phyloP scores from a whole-genome alignment of 805 yeast species.

The Candida suzukii region DNA sequence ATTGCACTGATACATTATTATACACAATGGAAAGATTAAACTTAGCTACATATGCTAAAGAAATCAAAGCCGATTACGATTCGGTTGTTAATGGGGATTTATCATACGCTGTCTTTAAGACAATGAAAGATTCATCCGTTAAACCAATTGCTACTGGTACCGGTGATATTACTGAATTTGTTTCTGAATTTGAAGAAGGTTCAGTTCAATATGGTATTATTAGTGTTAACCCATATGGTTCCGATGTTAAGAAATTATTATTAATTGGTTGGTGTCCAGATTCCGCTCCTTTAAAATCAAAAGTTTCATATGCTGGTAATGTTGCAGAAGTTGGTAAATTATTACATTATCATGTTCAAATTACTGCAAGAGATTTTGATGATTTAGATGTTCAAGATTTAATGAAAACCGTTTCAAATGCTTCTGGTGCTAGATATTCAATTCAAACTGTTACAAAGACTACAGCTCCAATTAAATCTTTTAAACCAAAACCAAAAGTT shows the following conservation, averaged over 20 bases:
- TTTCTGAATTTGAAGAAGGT: conserved; percentile 77
- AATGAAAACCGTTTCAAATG: conserved; percentile 70
- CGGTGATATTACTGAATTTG: conserved; percentile 70
- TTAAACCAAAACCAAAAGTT: conserved; percentile 31
- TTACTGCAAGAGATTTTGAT: conserved; percentile 91
- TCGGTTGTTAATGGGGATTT: conserved; percentile 73
- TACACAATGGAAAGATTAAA: conserved; percentile 46
- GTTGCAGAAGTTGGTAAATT: conserved; percentile 68
- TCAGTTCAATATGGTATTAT: conserved; percentile 87
- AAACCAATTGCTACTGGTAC: conserved; percentile 45
- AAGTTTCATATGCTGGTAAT: conserved; percentile 71
- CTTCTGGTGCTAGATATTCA: conserved; percentile 94
- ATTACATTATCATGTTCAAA: conserved; percentile 89
- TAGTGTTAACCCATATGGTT: conserved; percentile 84
- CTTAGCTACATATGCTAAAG: conserved; percentile 63
- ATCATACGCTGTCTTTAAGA: conserved; percentile 77
- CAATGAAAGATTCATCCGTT: conserved; percentile 47
- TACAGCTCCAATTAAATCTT: conserved; percentile 13
- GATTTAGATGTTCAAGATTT: conserved; percentile 80
- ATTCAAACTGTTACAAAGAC: conserved; percentile 34
- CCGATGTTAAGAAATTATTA: conserved; percentile 78
- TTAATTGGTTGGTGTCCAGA: conserved; percentile 97
- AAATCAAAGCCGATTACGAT: conserved; percentile 69
- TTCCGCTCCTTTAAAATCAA: conserved; percentile 74
- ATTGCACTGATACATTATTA: not conserved